Evolutionary conservation across 768 basidiomycete species (phyloP), one percentile per base, ranked within the genome.

Genomic region (Tricholoma saponaceum): DNA sequence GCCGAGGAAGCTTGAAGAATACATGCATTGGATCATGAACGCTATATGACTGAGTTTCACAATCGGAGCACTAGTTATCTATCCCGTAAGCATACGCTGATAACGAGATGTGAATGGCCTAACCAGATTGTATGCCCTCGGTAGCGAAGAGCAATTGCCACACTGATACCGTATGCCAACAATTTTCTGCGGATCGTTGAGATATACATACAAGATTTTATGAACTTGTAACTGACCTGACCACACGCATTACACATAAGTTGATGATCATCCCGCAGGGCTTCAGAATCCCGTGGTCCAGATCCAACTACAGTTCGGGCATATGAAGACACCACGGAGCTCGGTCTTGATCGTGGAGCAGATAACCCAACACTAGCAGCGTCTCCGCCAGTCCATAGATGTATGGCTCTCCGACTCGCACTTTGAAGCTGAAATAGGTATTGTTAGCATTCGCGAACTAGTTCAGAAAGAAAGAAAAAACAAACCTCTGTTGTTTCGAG

Each of bases 121-220:
- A 67, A 96, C 95, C 66, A 97, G 72, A 68, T 82, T 95, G 69
- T 83, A 95, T 9, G 83, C 69, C 18, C 73, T 74, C 0, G 92
- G 86, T 37, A 76, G 76, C 4, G 94, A 94, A 0, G 92, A 83
- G 65, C 95, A 98, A 59, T 87, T 89, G 13, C 89, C 92, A 67
- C 95, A 98, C 67, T 97, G 95, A 69, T 89, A 98, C 43, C 95
- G 79, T 47, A 81, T 74, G 5, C 95, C 94, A 52, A 84, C 70
- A 56, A 96, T 94, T 25, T 77, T 71, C 90, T 93, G 63, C 2
- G 8, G n/a, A 50, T 28, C 37, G 56, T 58, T 54, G 25, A 9
- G 22, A 47, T 23, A 12, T 55, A 0, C 35, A 56, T 39, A 55
- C 43, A 28, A 28, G 10, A 44, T 20, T 12, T 30, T 18, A 10